A percentile compares a stretch with the other conserved stretches of the same genome.
These are phyloP conservation scores for Pseudogymnoascus sp. DNA, from an alignment of 2,329 filamentous ascomycete species.

Conservation along the genomic window DNA sequence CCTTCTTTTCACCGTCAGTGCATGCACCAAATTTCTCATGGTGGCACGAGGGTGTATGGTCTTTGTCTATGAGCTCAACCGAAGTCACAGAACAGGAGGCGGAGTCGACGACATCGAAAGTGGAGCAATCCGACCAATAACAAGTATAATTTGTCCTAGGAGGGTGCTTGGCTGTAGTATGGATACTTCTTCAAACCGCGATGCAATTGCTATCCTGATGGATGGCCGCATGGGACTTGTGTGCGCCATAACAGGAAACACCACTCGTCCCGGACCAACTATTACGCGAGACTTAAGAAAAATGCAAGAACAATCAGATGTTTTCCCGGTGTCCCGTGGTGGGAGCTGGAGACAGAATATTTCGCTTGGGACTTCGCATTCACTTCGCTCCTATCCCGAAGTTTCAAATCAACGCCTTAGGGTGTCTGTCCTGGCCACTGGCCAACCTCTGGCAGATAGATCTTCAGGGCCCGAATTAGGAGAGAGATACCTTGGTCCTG, in stretches of 20 bases:
- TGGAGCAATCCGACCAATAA: slow-evolving; percentile 36
- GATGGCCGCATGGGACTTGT: slow-evolving; percentile 53
- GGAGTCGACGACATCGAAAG: not conserved
- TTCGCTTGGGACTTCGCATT: not conserved
- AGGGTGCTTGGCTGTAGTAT: slow-evolving; percentile 52
- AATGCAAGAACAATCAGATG: not conserved
- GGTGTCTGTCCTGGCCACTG: not conserved
- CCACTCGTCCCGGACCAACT: slow-evolving; percentile 15
- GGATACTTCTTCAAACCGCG: slow-evolving; percentile 47
- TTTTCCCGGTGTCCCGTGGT: not conserved
- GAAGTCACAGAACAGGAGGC: slow-evolving; percentile 13
- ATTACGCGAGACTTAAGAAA: not conserved
- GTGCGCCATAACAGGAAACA: slow-evolving; percentile 39
- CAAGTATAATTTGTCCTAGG: slow-evolving; percentile 47
- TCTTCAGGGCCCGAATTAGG: not conserved
- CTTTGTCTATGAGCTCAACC: slow-evolving; percentile 42
- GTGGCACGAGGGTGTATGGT: slow-evolving; percentile 45
- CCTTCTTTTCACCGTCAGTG: slow-evolving; percentile 37
- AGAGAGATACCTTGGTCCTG: not conserved
- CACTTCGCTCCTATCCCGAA: not conserved
- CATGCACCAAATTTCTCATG: slow-evolving; percentile 49
- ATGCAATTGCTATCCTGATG: slow-evolving; percentile 50
- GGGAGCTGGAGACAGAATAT: slow-evolving; percentile 2
- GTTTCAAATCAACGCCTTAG: not conserved
- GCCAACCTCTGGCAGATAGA: not conserved